These are phyloP conservation scores for Candida awuae DNA, from an alignment of 805 yeast genomes.

Conservation along the genomic window DNA sequence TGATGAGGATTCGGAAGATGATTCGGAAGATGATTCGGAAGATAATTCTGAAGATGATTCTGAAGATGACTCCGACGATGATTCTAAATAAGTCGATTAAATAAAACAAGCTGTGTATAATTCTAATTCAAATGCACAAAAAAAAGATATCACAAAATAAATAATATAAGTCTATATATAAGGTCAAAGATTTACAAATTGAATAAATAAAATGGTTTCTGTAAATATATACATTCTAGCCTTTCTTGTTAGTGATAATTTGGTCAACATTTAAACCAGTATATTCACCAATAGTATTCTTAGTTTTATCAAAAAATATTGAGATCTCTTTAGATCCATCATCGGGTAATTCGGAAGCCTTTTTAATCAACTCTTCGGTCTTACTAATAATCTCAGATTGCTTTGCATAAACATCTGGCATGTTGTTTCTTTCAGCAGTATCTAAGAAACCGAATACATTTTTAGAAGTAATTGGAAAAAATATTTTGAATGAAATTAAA, in stretches of 20 bases:
- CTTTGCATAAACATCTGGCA: slow-evolving; percentile 57
- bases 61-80: slow-evolving; percentile 2
- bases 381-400: slow-evolving; percentile 44
- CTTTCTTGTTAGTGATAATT: slow-evolving; percentile 44
- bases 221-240: slow-evolving; percentile 8
- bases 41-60: slow-evolving; percentile 10
- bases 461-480: slow-evolving; percentile 63
- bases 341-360: slow-evolving; percentile 36
- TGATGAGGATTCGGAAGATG: slow-evolving; percentile 20
- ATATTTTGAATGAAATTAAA: slow-evolving; percentile 52
- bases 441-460: slow-evolving; percentile 54
- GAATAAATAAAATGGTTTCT: background rate
- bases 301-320: slow-evolving; percentile 26
- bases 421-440: slow-evolving; percentile 48
- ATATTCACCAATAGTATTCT: slow-evolving; percentile 39
- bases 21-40: slow-evolving; percentile 16
- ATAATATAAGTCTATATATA: background rate
- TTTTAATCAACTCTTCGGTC: slow-evolving; percentile 37
- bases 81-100: background rate
- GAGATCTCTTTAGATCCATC: slow-evolving; percentile 33
- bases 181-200: too few species aligned
- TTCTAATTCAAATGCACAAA: too few species aligned
- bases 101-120: too few species aligned
- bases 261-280: slow-evolving; percentile 68
- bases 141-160: too few species aligned